A percentile compares a stretch with the other conserved stretches of the same genome.
phyloP scores from a whole-genome alignment of 371 early-diverging fungal species.

The Smittium mucronatum region DNA sequence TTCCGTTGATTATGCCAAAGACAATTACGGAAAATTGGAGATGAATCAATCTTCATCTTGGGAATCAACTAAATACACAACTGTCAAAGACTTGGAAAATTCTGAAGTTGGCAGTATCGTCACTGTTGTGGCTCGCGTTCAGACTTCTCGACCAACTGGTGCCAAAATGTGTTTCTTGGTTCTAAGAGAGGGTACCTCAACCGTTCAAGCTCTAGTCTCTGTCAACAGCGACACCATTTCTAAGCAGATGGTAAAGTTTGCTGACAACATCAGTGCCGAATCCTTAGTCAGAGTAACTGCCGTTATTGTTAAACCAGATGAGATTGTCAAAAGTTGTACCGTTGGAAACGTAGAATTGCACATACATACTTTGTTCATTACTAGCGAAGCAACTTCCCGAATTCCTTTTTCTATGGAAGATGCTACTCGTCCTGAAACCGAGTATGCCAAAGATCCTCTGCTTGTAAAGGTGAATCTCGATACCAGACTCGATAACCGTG shows the following conservation, averaged over 20 bases:
- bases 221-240: constrained; percentile 59
- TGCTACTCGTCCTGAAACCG: constrained; percentile 77
- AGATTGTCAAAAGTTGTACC: constrained; percentile 84
- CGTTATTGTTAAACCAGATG: constrained; percentile 57
- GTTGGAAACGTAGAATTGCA: constrained; percentile 80
- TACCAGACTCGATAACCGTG: constrained; percentile 93
- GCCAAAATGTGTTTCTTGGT: constrained; percentile 85
- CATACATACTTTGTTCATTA: constrained; percentile 56
- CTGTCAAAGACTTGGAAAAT: constrained; percentile 41
- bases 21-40: constrained; percentile 76
- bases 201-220: constrained; percentile 76
- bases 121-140: constrained; percentile 77
- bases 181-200: constrained; percentile 73
- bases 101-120: constrained; percentile 60
- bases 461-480: constrained; percentile 74
- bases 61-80: constrained; percentile 31
- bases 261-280: constrained; percentile 66
- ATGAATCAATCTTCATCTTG: constrained; percentile 75
- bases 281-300: constrained; percentile 82
- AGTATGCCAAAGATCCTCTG: constrained; percentile 55
- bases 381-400: constrained; percentile 62
- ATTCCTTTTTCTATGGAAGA: constrained; percentile 96
- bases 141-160: constrained; percentile 75
- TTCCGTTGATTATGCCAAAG: constrained; percentile 57
- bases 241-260: constrained; percentile 93